These are phyloP conservation scores for Apocynum venetum DNA, from an alignment of 257 asterid genomes.

Conservation along the genomic window DNA sequence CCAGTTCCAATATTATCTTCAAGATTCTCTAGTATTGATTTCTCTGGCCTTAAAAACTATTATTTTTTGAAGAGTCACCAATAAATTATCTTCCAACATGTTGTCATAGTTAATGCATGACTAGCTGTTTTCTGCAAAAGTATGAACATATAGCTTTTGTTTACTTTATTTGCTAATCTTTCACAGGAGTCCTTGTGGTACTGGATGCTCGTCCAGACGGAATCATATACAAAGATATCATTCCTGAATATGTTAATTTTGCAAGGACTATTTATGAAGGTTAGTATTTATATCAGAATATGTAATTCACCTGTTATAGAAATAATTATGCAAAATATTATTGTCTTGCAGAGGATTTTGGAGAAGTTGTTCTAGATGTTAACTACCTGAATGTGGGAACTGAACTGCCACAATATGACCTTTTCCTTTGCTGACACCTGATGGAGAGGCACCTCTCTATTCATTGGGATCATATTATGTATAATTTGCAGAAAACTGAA, in stretches of 20 bases:
- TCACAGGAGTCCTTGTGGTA: slow-evolving; percentile 82
- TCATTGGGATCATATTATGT: background rate
- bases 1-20: background rate
- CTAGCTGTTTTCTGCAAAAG: background rate
- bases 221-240: slow-evolving; percentile 72
- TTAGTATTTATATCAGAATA: slow-evolving; percentile 12
- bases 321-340: background rate
- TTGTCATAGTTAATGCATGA: background rate
- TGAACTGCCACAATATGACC: slow-evolving; percentile 44
- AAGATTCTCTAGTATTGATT: background rate
- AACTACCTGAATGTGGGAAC: slow-evolving; percentile 79
- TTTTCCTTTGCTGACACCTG: slow-evolving; percentile 66
- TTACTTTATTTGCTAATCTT: background rate
- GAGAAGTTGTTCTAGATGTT: slow-evolving; percentile 72
- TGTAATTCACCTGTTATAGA: slow-evolving; percentile 7
- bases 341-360: slow-evolving; percentile 68
- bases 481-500: background rate
- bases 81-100: background rate
- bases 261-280: slow-evolving; percentile 95
- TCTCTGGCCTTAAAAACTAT: too few relatives aligned
- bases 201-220: slow-evolving; percentile 89
- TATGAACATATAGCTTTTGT: background rate
- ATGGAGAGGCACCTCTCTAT: slow-evolving; percentile 9
- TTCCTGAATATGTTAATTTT: slow-evolving; percentile 57
- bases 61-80: background rate